These are phyloP conservation scores for Pseudonitzschia multistriata DNA, from an alignment of 108 stramenopile species.

Conservation along the genomic window DNA sequence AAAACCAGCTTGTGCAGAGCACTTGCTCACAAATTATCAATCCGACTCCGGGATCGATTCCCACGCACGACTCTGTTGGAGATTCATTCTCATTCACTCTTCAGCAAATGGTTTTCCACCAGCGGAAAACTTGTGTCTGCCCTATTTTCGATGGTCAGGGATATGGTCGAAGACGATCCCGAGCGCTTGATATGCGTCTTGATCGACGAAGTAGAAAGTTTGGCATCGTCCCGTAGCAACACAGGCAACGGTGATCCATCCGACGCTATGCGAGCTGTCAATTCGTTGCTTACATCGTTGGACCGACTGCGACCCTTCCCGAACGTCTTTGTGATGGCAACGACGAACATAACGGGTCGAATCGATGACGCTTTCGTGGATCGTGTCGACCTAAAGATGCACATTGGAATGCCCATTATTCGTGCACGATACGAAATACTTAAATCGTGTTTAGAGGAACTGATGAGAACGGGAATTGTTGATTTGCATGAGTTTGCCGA, in stretches of 20 bases:
- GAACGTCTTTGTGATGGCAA: constrained; percentile 83
- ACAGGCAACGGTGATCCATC: constrained; percentile 49
- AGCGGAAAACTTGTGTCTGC: constrained; percentile 76
- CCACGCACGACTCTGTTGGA: constrained; percentile 62
- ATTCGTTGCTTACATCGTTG: constrained; percentile 69
- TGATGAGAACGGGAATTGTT: constrained; percentile 62
- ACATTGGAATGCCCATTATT: constrained; percentile 54
- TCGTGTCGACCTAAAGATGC: constrained; percentile 71
- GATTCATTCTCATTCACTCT: constrained; percentile 83
- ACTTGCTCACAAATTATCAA: constrained; percentile 76
- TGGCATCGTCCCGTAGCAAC: constrained; percentile 44
- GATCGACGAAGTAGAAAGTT: constrained; percentile 78
- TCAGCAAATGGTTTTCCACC: constrained; percentile 88
- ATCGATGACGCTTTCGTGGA: constrained; percentile 87
- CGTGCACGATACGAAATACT: constrained; percentile 69
- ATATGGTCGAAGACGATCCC: constrained; percentile 78
- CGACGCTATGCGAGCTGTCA: constrained; percentile 75
- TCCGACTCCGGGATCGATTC: constrained; percentile 58
- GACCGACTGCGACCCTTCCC: constrained; percentile 63
- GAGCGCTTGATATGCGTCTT: constrained; percentile 67
- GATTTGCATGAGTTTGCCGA: neutral
- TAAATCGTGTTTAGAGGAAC: constrained; percentile 60
- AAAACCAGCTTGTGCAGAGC: constrained; percentile 80
- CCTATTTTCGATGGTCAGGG: constrained; percentile 73
- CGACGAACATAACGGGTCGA: constrained; percentile 71